Evolutionary conservation across 2,329 filamentous ascomycete species (phyloP), one percentile per base, ranked within the genome.

Genomic region (Botryotinia globosa): DNA sequence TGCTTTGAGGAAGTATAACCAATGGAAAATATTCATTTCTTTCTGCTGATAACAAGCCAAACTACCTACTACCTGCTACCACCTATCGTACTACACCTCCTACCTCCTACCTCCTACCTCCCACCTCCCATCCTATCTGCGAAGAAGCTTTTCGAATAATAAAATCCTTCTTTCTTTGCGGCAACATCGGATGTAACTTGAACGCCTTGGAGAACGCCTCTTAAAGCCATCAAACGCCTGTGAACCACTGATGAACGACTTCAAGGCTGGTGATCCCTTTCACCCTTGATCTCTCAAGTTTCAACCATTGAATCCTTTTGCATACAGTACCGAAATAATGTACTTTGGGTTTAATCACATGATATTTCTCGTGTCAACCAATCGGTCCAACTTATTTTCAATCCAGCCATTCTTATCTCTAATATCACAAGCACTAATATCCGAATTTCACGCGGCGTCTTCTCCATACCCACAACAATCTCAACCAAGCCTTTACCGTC

Each of bases 401-500:
- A 68, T 56, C 48, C 48, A 68, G n/a, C 34, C 34, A 68, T 48
- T 68, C 65, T 68, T 68, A 68, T 68, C 65, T 65, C 44, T 48
- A 18, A 34, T 12, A 34, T 18, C n/a, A 34, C 9, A 20, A 64
- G 64, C 64, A 67, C 45, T 67, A 54, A 67, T 67, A 67, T 54
- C 64, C 64, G 64, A 67, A 54, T 65, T 67, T 54, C 64, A 67
- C 45, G 64, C 45, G 45, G 45, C 25, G 16, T 54, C 64, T 67
- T 54, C 64, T 67, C 64, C 64, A 67, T 67, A 67, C 45, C 63
- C 63, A 39, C 22, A 66, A 37, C 22, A 29, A n/a, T 42, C 20
- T n/a, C 39, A 32, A 44, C 34, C 48, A 25, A 34, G 25, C 18
- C 48, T 42, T 67, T 56, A 20, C 48, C 48, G 48, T 56, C 22